Percentiles rank a stretch among this genome's conserved stretches.
phyloP scores from a whole-genome alignment of 371 early-diverging fungal genomes.

The Apophysomyces sp. region DNA sequence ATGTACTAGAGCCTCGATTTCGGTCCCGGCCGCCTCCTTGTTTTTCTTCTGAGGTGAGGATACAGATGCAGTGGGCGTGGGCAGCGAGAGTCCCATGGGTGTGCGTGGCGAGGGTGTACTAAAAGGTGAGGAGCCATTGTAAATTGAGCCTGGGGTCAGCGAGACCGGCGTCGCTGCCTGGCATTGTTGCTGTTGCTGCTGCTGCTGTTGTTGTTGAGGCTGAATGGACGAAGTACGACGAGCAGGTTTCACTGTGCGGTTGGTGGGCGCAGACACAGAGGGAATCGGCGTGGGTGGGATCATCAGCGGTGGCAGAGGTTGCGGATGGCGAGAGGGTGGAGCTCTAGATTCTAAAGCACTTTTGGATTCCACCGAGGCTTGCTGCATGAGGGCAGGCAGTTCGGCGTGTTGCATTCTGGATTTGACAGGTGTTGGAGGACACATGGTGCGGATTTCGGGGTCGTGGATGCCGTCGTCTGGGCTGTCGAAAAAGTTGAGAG shows the following conservation, averaged over 20 bases:
- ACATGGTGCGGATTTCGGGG: background rate
- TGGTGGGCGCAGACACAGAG: constrained; percentile 5
- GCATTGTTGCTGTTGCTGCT: background rate
- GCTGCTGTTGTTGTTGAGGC: background rate
- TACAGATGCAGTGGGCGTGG: background rate
- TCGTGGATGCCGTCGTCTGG: background rate
- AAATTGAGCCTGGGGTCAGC: background rate
- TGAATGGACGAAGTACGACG: background rate
- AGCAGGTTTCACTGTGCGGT: background rate
- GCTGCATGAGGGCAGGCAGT: constrained; percentile 17
- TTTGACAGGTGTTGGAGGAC: background rate
- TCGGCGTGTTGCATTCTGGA: constrained; percentile 10
- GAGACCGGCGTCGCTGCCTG: background rate
- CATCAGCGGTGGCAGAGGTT: constrained; percentile 29
- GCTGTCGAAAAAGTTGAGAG: background rate
- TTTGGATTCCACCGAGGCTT: constrained; percentile 11
- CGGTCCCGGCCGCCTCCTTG: constrained; percentile 5
- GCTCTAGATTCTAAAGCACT: background rate
- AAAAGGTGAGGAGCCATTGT: constrained; percentile 1
- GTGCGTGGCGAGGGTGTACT: constrained; percentile 24
- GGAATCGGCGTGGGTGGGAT: constrained; percentile 27
- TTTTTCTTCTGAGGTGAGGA: background rate
- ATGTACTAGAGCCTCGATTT: constrained; percentile 23
- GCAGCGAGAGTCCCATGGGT: constrained; percentile 8
- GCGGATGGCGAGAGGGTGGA: constrained; percentile 15